Evolutionary conservation across 2,329 filamentous ascomycete species (phyloP), one percentile per base, ranked within the genome.

Genomic region (Botrytis paeoniae): DNA sequence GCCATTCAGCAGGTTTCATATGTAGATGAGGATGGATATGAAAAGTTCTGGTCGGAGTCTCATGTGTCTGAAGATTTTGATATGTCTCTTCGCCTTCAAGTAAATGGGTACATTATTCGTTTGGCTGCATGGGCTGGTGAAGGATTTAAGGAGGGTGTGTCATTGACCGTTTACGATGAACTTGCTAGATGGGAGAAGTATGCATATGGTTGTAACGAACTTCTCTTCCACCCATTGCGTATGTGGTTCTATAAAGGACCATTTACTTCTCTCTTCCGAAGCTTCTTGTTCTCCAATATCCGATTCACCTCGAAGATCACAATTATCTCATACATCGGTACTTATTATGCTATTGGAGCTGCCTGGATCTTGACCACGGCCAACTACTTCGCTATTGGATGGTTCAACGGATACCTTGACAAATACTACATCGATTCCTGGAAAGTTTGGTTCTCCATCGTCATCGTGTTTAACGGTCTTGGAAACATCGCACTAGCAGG

Each of bases 131-230:
- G 92, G 86, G 89, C 90, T 10, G 90, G 90, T 54, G 89, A 91
- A n/a, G 92, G 90, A 66, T 94, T 94, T 85, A 91, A 94, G 80
- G 93, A 95, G 81, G 93, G 93, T 76, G 93, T 95, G 71, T 95
- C 93, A 1, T 85, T 95, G 73, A 95, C 93, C 0, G 92, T 95
- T 16, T 94, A 95, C 80, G 93, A 95, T 82, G 93, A 95, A 82
- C 85, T 95, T 74, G 91, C 92, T 2, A 91, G 93, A 73, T 95
- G 93, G 93, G 93, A 95, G 80, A 95, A 95, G 82, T 94, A 94
- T 80, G 93, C 93, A 4, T 95, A 94, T 78, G 92, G 93, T 54
- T 95, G 93, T 83, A 93, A 92, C 81, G 93, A 95, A 83, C 85
- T 95, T 73, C 86, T 95, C 73, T 95, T 96, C 84, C 88, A 95